Conservation (phyloP, 345 rosid genomes). For the Psidium friedrichsthalianum region DNA sequence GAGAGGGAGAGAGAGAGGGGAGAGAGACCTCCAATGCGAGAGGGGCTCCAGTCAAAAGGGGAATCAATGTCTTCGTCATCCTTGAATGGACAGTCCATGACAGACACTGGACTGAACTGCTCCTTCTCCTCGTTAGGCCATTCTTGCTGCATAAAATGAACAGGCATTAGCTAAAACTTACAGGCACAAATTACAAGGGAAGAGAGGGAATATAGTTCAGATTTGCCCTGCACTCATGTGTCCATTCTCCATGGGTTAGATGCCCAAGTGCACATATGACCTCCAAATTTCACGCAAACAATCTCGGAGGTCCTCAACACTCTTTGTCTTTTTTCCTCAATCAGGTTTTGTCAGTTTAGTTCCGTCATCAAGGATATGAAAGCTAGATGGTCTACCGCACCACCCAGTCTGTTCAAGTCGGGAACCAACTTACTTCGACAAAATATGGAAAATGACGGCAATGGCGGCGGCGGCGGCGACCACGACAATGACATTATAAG, state of each 20-base stretch:
- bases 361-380: not conserved
- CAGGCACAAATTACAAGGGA: not conserved
- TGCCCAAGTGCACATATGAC: not conserved
- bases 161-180: no score
- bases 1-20: not conserved
- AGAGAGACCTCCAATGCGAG: conserved; percentile 15
- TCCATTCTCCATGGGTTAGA: not conserved
- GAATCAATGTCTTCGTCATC: conserved; percentile 30
- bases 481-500: not conserved
- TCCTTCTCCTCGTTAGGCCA: conserved; percentile 54
- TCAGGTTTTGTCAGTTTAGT: not conserved
- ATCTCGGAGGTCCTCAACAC: not conserved
- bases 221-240: not conserved
- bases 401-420: not conserved
- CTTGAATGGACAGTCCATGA: conserved; percentile 66
- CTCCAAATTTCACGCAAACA: not conserved
- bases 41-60: not conserved
- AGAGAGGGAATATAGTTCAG: not conserved
- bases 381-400: not conserved
- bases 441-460: not conserved
- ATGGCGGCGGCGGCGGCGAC: not conserved
- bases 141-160: conserved; percentile 13
- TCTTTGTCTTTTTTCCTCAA: not conserved
- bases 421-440: not conserved
- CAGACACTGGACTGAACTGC: conserved; percentile 78